phyloP scores from a whole-genome alignment of 2,329 filamentous ascomycete species.

The Aspergillus transmontanensis region DNA sequence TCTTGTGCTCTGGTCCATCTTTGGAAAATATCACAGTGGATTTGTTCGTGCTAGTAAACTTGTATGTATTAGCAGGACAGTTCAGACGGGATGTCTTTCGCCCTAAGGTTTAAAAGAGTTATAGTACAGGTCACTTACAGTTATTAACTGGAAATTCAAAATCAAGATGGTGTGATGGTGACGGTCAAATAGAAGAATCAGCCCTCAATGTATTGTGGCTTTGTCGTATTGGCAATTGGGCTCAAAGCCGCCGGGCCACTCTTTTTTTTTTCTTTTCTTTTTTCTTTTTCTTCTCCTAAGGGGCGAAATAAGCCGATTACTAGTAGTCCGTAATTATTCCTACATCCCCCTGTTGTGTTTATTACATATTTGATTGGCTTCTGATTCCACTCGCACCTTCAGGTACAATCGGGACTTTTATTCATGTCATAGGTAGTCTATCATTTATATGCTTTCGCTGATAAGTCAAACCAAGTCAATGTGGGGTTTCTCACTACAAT shows the following conservation, averaged over 20 bases:
- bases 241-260: not conserved
- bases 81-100: not conserved
- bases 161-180: not conserved
- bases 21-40: not conserved
- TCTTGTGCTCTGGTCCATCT: slow-evolving; percentile 15
- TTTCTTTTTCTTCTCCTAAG: not conserved
- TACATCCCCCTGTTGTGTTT: not conserved
- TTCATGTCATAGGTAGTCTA: not conserved
- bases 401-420: not conserved
- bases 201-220: not conserved
- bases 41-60: not conserved
- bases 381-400: not conserved
- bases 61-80: not conserved
- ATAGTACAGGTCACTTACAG: not conserved
- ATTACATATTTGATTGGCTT: not conserved
- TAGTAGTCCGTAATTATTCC: not conserved
- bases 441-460: not conserved
- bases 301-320: not conserved
- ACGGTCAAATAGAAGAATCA: not conserved
- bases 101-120: not conserved
- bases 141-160: not conserved
- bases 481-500: not conserved
- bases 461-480: not conserved
- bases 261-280: not conserved
- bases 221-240: not conserved